Base-by-base conservation (phyloP, 192 early-diverging fungal genomes). In the Backusella luteola region DNA sequence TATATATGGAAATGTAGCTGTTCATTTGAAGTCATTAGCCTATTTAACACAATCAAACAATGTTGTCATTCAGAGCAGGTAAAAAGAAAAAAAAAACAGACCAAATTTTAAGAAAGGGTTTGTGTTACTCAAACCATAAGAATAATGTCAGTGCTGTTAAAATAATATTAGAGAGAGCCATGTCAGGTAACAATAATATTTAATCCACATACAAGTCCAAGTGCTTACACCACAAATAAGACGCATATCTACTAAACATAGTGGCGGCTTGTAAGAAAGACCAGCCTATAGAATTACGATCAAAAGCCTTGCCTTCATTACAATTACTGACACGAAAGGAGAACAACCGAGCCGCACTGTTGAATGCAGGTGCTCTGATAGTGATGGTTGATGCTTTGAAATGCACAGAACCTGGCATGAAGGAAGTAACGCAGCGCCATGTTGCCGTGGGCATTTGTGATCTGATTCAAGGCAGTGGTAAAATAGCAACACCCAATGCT, bases 81-180 rank as follows among this genome's bases (percentile, higher is more conserved):
- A 82, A 67, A 39, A 23, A 11, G 11, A n/a, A 69, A 41, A n/a
- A 42, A n/a, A 35, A 23, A 3, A 6, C 35, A 35, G 32, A 1
- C 41, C 15, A 44, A 44, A 44, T 44, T 44, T 44, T 4, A 38
- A 34, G n/a, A 17, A 34, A 9, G 32, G 6, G 21, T 71, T 34
- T 34, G 26, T 71, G 23, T 67, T 42, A 35, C 70, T 68, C 52
- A 53, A 32, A 11, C 34, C 3, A 7, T 7, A 39, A 41, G 26
- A 23, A 63, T 63, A 63, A 63, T 63, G 35, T 39, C 81, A 94
- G 93, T 77, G 88, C 93, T 49, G 83, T 93, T 29, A 89, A 90
- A 75, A 92, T 94, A n/a, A 83, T 93, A 6, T 82, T 94, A 21
- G 89, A 89, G 66, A 81, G 93, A 26, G 92, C 92, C 34, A 93